phyloP scores from a whole-genome alignment of 2,329 filamentous ascomycete genomes.

The Talaromyces sp. region DNA sequence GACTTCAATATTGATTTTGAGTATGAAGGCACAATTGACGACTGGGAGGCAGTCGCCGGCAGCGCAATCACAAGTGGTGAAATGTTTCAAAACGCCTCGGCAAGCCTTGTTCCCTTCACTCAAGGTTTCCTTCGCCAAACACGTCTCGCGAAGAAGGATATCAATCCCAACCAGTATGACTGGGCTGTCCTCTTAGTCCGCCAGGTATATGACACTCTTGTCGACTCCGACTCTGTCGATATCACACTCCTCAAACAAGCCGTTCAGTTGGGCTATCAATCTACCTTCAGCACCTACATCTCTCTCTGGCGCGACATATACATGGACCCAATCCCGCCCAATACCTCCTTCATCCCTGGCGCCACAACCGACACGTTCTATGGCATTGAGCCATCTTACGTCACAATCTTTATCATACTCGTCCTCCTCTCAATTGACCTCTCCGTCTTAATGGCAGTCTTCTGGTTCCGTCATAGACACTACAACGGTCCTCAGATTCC shows the following conservation, averaged over 20 bases:
- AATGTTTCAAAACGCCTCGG: slow-evolving; percentile 20
- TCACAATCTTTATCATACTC: slow-evolving; percentile 20
- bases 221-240: background rate
- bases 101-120: slow-evolving; percentile 16
- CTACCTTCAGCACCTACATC: slow-evolving; percentile 19
- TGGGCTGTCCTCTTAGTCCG: slow-evolving; percentile 18
- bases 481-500: slow-evolving; percentile 21
- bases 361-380: slow-evolving; percentile 12
- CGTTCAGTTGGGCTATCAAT: slow-evolving; percentile 16
- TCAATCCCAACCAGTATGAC: background rate
- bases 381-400: slow-evolving; percentile 17
- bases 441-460: slow-evolving; percentile 20
- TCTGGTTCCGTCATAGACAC: slow-evolving; percentile 14
- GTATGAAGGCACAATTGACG: slow-evolving; percentile 13
- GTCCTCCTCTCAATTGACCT: slow-evolving; percentile 20
- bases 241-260: slow-evolving; percentile 3
- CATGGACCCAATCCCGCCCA: slow-evolving; percentile 1
- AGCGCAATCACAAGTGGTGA: slow-evolving; percentile 11
- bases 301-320: slow-evolving; percentile 18
- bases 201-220: slow-evolving; percentile 11
- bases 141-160: background rate
- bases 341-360: background rate
- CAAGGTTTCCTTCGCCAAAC: slow-evolving; percentile 7
- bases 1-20: slow-evolving; percentile 18
- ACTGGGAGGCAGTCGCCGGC: slow-evolving; percentile 4